Conservation (phyloP, 2,329 filamentous ascomycete species). For the Fusarium ambrosium region DNA sequence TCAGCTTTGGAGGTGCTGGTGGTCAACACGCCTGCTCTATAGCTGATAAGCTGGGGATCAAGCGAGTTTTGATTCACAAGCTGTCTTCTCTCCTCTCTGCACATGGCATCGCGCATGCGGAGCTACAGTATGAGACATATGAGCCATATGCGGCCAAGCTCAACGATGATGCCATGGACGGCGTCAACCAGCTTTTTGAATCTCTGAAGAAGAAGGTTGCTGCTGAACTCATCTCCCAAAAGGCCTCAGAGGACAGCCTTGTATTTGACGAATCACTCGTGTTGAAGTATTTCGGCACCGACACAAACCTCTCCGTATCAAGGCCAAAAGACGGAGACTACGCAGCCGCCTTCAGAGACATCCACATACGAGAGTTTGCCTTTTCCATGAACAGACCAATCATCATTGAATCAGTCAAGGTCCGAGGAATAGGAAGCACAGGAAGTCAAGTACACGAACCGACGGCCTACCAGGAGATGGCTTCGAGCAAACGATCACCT, state of each 20-base stretch:
- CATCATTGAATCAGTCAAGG: slow-evolving; percentile 56
- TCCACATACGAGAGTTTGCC: slow-evolving; percentile 57
- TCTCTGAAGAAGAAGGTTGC: slow-evolving; percentile 50
- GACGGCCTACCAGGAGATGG: background rate
- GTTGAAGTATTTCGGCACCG: slow-evolving; percentile 63
- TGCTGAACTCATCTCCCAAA: slow-evolving; percentile 56
- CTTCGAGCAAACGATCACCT: background rate
- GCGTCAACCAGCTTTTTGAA: slow-evolving; percentile 41
- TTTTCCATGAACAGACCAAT: slow-evolving; percentile 56
- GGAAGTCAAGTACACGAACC: background rate
- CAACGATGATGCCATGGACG: slow-evolving; percentile 5
- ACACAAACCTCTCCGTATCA: slow-evolving; percentile 58
- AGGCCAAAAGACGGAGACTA: slow-evolving; percentile 54
- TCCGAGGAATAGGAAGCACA: slow-evolving; percentile 33
- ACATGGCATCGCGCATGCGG: slow-evolving; percentile 58
- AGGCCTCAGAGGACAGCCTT: slow-evolving; percentile 55
- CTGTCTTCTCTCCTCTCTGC: slow-evolving; percentile 58
- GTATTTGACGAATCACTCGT: slow-evolving; percentile 59
- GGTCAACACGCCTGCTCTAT: slow-evolving; percentile 67
- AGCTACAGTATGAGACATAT: slow-evolving; percentile 54
- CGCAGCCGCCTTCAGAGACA: slow-evolving; percentile 51
- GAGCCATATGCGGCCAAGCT: slow-evolving; percentile 50
- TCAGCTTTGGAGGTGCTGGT: slow-evolving; percentile 77
- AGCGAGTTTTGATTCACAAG: slow-evolving; percentile 58
- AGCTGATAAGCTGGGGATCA: slow-evolving; percentile 56